phyloP scores from a whole-genome alignment of 345 rosid species.

The Bruguiera sexangula region DNA sequence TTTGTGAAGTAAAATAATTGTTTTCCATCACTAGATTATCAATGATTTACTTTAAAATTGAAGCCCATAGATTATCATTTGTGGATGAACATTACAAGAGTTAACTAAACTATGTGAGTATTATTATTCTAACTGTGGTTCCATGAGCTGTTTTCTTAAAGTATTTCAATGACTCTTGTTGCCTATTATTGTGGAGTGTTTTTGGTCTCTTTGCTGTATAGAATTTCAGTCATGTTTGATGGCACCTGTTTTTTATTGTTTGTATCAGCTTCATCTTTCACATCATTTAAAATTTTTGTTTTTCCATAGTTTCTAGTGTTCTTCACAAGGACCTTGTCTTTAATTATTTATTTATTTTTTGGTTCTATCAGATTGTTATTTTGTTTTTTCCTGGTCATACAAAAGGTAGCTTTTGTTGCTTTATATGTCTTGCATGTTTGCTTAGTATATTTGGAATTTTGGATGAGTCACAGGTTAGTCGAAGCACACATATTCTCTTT shows the following conservation, averaged over 20 bases:
- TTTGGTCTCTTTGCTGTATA: too few species aligned
- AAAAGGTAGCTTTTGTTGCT: constrained; percentile 7
- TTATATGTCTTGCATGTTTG: constrained; percentile 16
- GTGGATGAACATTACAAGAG: background rate
- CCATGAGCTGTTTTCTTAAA: too few species aligned
- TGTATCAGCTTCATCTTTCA: too few species aligned
- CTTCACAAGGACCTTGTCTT: background rate
- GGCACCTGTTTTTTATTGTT: too few species aligned
- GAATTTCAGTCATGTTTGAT: too few species aligned
- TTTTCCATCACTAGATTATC: background rate
- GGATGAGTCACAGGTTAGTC: constrained; percentile 76
- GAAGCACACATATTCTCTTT: constrained; percentile 98
- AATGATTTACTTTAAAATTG: background rate
- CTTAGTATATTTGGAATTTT: constrained; percentile 31
- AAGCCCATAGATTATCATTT: background rate
- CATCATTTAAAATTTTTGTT: background rate
- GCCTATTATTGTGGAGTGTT: too few species aligned
- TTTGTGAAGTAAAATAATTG: background rate
- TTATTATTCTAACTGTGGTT: background rate
- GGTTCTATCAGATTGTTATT: background rate
- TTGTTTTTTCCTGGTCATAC: background rate
- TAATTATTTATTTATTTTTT: background rate
- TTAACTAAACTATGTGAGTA: background rate
- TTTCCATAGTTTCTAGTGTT: background rate
- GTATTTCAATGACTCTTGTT: too few species aligned